Evolutionary conservation across 1,139 yeast genomes (phyloP).

Genomic region (Yarrowia galli): DNA sequence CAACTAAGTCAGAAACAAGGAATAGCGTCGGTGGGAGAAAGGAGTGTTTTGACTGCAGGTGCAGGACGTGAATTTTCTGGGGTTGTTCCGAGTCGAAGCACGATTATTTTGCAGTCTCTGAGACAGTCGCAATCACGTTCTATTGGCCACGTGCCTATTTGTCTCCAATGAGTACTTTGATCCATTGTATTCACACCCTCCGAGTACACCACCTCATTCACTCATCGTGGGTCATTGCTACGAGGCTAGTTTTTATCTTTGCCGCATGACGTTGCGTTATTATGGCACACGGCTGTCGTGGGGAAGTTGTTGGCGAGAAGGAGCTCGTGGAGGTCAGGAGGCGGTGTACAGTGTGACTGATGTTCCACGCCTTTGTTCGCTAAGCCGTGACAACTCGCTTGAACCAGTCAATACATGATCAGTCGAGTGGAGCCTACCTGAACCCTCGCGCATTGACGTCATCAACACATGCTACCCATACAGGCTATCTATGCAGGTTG

Average conservation of each 20-base stretch:
- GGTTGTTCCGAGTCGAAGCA: too few species aligned
- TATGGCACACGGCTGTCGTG: conserved; percentile 35
- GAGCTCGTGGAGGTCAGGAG: background rate
- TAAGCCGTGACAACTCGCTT: too few species aligned
- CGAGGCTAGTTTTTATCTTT: conserved; percentile 8
- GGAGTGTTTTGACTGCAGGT: conserved; percentile 35
- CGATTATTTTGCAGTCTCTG: too few species aligned
- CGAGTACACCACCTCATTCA: background rate
- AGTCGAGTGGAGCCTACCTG: too few species aligned
- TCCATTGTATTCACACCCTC: too few species aligned
- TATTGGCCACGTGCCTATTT: too few species aligned
- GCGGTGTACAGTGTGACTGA: background rate
- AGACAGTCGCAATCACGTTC: too few species aligned
- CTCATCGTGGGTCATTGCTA: conserved; percentile 28
- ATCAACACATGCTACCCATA: conserved; percentile 23
- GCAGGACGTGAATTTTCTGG: background rate
- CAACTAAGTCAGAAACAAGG: conserved; percentile 5
- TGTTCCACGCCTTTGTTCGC: background rate
- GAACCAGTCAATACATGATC: too few species aligned
- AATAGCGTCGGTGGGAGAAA: conserved; percentile 19
- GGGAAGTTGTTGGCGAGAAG: background rate
- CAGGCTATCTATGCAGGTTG: conserved; percentile 36
- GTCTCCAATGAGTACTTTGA: too few species aligned
- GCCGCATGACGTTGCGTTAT: conserved; percentile 37
- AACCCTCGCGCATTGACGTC: conserved; percentile 16